Percentiles rank a stretch among this genome's conserved stretches.
Evolutionary conservation across 2,329 filamentous ascomycete species (phyloP).

Genomic region (Huntiella omanensis): DNA sequence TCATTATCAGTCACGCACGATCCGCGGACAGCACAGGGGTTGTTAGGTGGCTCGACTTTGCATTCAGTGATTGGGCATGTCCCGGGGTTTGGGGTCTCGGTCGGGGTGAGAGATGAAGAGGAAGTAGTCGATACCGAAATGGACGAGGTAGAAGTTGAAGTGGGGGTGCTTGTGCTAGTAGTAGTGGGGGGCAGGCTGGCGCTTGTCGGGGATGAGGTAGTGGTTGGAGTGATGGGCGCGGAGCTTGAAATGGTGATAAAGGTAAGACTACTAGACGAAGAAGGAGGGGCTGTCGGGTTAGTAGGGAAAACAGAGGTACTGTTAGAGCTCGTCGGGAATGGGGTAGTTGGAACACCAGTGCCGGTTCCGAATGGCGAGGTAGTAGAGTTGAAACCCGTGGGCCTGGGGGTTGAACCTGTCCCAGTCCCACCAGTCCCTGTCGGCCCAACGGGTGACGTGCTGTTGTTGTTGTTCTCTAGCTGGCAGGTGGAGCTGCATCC

Average conservation of each 20-base stretch:
- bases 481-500: conserved; percentile 3
- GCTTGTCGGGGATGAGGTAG: no score
- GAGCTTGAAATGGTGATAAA: not conserved
- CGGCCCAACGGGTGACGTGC: not conserved
- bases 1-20: not conserved
- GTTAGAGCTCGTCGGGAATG: not conserved
- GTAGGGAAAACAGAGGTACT: not conserved
- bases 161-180: not conserved
- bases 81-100: not conserved
- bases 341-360: not conserved
- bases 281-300: not conserved
- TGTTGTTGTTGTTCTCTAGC: not conserved
- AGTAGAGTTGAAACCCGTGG: not conserved
- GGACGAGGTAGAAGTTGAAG: not conserved
- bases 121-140: not conserved
- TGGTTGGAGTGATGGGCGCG: not conserved
- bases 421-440: not conserved
- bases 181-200: not conserved
- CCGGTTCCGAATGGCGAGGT: not conserved
- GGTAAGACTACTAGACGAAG: not conserved
- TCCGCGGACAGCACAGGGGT: conserved; percentile 1
- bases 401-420: not conserved
- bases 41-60: not conserved
- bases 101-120: not conserved
- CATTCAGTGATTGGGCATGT: not conserved